phyloP scores from a whole-genome alignment of 2,329 filamentous ascomycete genomes.

The Juglanconis juglandina region DNA sequence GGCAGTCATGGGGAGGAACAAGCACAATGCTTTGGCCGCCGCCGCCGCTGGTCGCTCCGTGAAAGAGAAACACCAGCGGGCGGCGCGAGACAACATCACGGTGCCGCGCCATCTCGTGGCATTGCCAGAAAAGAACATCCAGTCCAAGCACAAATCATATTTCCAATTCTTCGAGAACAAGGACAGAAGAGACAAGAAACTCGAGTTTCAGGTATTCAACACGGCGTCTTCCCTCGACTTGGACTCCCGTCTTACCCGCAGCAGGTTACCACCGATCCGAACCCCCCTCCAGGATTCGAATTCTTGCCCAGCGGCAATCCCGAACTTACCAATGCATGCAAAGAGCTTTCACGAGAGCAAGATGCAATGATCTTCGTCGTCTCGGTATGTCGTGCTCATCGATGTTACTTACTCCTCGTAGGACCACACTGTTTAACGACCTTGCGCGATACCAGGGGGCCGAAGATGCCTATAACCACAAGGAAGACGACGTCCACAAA shows the following conservation, averaged over 20 bases:
- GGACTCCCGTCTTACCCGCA: conserved; percentile 18
- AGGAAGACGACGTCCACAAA: conserved; percentile 29
- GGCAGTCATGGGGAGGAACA: conserved; percentile 22
- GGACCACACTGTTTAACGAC: conserved; percentile 18
- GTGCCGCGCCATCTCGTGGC: conserved; percentile 27
- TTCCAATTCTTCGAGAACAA: conserved; percentile 64
- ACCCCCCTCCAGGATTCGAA: conserved; percentile 58
- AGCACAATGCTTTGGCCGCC: conserved; percentile 17
- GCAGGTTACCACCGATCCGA: conserved; percentile 50
- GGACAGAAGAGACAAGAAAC: conserved; percentile 58
- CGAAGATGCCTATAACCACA: conserved; percentile 23
- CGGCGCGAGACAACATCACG: conserved; percentile 24
- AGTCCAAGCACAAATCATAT: conserved; percentile 57
- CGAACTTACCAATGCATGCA: conserved; percentile 57
- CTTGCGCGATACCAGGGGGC: conserved; percentile 27
- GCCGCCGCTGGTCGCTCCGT: conserved; percentile 25
- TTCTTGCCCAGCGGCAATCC: conserved; percentile 63
- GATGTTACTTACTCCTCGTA: background rate
- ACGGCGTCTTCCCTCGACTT: background rate
- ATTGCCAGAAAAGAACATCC: conserved; percentile 29
- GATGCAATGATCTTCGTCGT: conserved; percentile 66
- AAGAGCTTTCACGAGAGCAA: conserved; percentile 60
- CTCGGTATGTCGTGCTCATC: conserved; percentile 44
- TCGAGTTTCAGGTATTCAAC: conserved; percentile 55
- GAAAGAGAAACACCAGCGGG: conserved; percentile 31